Conservation (phyloP, 192 early-diverging fungal genomes). For the Podochytrium sp. region DNA sequence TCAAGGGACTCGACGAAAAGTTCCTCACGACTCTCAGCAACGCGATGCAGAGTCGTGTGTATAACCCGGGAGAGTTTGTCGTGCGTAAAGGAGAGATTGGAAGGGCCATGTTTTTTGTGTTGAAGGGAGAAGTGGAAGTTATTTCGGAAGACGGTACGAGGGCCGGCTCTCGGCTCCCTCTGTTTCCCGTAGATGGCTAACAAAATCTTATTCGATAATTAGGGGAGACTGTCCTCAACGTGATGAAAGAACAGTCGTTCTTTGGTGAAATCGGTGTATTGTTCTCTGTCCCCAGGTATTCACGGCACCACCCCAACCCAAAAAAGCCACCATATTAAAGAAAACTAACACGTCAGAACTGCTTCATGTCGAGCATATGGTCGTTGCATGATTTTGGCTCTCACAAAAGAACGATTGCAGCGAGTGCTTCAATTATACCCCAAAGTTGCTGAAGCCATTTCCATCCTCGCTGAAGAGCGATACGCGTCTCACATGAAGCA, state of each 20-base stretch:
- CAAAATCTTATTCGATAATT: constrained; percentile 4
- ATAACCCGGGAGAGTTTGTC: constrained; percentile 48
- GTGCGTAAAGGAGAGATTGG: constrained; percentile 65
- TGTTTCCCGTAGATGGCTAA: not conserved
- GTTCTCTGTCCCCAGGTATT: constrained; percentile 65
- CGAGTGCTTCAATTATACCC: constrained; percentile 46
- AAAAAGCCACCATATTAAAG: not conserved
- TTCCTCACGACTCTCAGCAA: constrained; percentile 48
- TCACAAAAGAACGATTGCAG: constrained; percentile 55
- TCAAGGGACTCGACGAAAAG: constrained; percentile 48
- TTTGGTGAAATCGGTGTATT: constrained; percentile 83
- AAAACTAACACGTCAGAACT: constrained; percentile 40
- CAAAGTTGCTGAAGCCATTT: constrained; percentile 45
- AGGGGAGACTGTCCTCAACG: constrained; percentile 54
- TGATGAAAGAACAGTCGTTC: constrained; percentile 69
- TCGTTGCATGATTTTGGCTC: constrained; percentile 51
- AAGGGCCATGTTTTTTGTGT: constrained; percentile 59
- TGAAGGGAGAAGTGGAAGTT: constrained; percentile 55
- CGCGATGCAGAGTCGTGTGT: constrained; percentile 54
- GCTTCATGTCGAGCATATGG: constrained; percentile 56
- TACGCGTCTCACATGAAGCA: constrained; percentile 57
- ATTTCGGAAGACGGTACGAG: constrained; percentile 59
- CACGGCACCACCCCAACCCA: not conserved
- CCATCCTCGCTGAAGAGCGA: constrained; percentile 54
- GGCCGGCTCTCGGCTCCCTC: not conserved